Evolutionary conservation across 2,329 filamentous ascomycete genomes (phyloP).

Genomic region (Sclerotinia trifoliorum): DNA sequence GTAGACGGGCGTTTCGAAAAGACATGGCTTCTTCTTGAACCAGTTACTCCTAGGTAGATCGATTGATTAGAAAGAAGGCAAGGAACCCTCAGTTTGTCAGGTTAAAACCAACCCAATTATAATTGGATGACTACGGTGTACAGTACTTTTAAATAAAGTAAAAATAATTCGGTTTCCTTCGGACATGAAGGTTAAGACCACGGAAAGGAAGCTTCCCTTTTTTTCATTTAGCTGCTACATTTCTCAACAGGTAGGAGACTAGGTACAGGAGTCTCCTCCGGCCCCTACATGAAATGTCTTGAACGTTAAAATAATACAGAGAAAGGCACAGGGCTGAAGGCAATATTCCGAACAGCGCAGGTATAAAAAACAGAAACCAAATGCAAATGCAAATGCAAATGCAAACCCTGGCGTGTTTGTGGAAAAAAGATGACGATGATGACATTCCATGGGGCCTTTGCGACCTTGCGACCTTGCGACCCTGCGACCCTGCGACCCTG

Average conservation of each 20-base stretch:
- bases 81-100: not conserved
- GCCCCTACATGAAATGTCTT: not conserved
- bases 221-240: not conserved
- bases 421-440: conserved; percentile 6
- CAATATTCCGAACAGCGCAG: not conserved
- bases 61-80: not conserved
- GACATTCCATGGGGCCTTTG: not conserved
- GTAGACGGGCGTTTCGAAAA: conserved; percentile 13
- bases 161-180: not conserved
- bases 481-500: too few relatives aligned
- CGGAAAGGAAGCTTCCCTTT: not conserved
- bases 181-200: not conserved
- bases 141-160: not conserved
- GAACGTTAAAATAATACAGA: not conserved
- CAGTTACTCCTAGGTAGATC: not conserved
- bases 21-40: not conserved
- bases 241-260: not conserved
- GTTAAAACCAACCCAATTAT: not conserved
- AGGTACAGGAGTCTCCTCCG: not conserved
- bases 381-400: not conserved
- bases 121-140: not conserved
- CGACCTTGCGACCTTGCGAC: not conserved
- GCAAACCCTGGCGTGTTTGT: not conserved
- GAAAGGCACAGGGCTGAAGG: conserved; percentile 18
- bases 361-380: too few relatives aligned